phyloP scores from a whole-genome alignment of 2,329 filamentous ascomycete species.

The Venturia asperata region DNA sequence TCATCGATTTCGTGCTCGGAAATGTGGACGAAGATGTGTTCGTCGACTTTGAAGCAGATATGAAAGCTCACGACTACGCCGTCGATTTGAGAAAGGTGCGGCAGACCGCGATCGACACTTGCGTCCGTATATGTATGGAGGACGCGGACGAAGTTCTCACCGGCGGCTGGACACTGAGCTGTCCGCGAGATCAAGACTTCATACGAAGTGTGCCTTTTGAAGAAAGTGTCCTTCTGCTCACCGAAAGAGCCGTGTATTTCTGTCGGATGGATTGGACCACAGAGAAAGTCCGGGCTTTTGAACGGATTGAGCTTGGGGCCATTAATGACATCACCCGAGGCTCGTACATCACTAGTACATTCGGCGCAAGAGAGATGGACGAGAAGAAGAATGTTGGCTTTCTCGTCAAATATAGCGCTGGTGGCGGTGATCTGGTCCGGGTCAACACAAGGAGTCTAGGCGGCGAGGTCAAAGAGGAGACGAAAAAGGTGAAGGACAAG shows the following conservation, averaged over 20 bases:
- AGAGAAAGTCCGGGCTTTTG: conserved; percentile 89
- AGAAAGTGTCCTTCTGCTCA: conserved; percentile 81
- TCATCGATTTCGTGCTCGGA: conserved; percentile 88
- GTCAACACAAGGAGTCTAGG: conserved; percentile 78
- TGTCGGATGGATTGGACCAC: conserved; percentile 92
- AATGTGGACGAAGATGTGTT: conserved; percentile 81
- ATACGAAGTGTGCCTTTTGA: conserved; percentile 66
- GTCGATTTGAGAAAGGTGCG: conserved; percentile 78
- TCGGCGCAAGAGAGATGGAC: conserved; percentile 70
- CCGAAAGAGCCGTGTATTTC: conserved; percentile 75
- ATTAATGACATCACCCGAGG: conserved; percentile 68
- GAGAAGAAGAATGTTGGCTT: conserved; percentile 77
- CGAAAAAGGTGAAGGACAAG: conserved; percentile 23
- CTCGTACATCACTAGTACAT: conserved; percentile 82
- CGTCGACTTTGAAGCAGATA: conserved; percentile 86
- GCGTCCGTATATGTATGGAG: conserved; percentile 72
- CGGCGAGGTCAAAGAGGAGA: conserved; percentile 36
- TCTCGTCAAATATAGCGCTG: conserved; percentile 67
- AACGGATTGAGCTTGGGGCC: conserved; percentile 71
- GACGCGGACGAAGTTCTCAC: conserved; percentile 75
- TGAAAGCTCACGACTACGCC: conserved; percentile 88
- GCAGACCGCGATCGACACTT: conserved; percentile 83
- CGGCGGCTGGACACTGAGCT: conserved; percentile 81
- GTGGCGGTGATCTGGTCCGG: conserved; percentile 62
- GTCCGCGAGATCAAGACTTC: conserved; percentile 64